Evolutionary conservation across 331 rosid species (phyloP).

Genomic region (Cucumis variabilis): DNA sequence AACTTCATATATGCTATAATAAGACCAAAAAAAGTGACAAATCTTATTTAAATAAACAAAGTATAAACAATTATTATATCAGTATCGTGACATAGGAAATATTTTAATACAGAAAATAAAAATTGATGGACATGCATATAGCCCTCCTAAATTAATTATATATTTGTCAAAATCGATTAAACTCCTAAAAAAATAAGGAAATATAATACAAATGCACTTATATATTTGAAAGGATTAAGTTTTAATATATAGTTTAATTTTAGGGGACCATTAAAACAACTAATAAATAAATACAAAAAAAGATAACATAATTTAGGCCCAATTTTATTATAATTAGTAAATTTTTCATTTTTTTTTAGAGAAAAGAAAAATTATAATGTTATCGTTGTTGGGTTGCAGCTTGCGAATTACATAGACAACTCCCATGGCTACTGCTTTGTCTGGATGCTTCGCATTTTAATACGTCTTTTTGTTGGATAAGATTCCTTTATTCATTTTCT

Average conservation of each 20-base stretch:
- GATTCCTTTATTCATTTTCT: neutral
- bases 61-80: too few relatives aligned
- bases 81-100: neutral
- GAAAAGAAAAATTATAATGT: neutral
- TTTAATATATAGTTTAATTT: neutral
- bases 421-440: neutral
- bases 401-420: neutral
- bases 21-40: neutral
- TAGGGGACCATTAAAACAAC: neutral
- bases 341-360: too few relatives aligned
- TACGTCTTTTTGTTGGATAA: neutral
- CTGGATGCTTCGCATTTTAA: constrained; percentile 2
- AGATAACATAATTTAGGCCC: too few relatives aligned
- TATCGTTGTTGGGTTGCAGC: constrained; percentile 1
- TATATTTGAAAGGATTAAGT: too few relatives aligned
- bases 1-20: neutral
- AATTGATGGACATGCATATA: neutral
- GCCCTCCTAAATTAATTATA: neutral
- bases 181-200: neutral
- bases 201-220: neutral
- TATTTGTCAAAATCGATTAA: neutral
- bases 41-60: too few relatives aligned
- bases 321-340: too few relatives aligned
- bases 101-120: too few relatives aligned
- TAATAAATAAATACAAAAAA: too few relatives aligned